Conservation (phyloP, 257 asterid genomes). For the Scutellaria galericulata region DNA sequence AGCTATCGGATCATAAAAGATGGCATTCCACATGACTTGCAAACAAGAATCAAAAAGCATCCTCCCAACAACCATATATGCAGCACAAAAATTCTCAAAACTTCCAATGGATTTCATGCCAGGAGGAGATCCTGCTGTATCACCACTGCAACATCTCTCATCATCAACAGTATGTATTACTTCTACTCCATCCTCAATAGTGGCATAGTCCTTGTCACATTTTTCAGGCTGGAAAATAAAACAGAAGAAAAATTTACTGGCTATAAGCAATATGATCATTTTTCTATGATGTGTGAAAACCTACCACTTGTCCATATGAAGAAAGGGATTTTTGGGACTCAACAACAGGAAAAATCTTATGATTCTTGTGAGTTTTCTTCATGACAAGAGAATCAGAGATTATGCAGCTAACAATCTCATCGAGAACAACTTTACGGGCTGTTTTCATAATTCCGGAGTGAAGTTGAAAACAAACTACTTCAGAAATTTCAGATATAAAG, state of each 20-base stretch:
- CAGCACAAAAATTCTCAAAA: constrained; percentile 71
- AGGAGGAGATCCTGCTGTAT: constrained; percentile 44
- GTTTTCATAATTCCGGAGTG: constrained; percentile 82
- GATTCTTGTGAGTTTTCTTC: constrained; percentile 56
- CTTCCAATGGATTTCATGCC: constrained; percentile 71
- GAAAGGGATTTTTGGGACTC: constrained; percentile 44
- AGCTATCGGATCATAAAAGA: constrained; percentile 65
- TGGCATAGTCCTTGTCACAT: constrained; percentile 43
- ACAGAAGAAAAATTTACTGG: constrained; percentile 23
- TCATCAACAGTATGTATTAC: constrained; percentile 37
- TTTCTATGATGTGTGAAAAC: constrained; percentile 23
- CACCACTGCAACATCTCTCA: constrained; percentile 39
- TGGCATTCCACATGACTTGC: constrained; percentile 82
- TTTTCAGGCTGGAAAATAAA: constrained; percentile 54
- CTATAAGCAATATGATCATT: constrained; percentile 15
- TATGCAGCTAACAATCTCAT: constrained; percentile 78
- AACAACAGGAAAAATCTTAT: constrained; percentile 43
- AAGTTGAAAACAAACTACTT: constrained; percentile 79
- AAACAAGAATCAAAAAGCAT: constrained; percentile 63
- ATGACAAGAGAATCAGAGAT: constrained; percentile 63
- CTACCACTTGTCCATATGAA: constrained; percentile 49
- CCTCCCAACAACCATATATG: constrained; percentile 55
- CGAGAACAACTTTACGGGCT: constrained; percentile 79
- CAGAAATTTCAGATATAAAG: constrained; percentile 67
- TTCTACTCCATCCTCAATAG: constrained; percentile 44